Evolutionary conservation across 306 rosid species (phyloP).

Genomic region (Comarum palustre): DNA sequence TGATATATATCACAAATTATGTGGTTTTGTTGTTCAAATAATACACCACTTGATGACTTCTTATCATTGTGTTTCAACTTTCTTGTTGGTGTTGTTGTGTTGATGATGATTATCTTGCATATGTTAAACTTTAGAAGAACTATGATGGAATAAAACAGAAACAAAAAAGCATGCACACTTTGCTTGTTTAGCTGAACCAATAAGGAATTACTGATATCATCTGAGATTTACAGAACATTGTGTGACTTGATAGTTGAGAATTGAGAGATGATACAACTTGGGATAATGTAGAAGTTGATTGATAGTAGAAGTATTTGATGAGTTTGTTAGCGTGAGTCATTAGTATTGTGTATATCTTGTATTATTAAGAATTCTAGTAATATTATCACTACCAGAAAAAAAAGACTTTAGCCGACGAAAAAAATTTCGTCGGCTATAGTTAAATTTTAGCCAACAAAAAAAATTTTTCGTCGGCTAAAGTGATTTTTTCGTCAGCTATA

Average conservation of each 20-base stretch:
- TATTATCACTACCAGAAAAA: too few species aligned
- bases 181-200: not conserved
- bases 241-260: not conserved
- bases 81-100: not conserved
- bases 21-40: not conserved
- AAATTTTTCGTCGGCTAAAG: too few species aligned
- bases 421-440: too few species aligned
- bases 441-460: too few species aligned
- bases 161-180: not conserved
- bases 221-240: not conserved
- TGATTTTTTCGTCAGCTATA: too few species aligned
- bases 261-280: not conserved
- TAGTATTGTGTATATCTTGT: too few species aligned
- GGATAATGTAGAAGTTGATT: constrained; percentile 6
- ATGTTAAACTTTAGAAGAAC: not conserved
- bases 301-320: not conserved
- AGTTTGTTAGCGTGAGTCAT: not conserved
- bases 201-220: not conserved
- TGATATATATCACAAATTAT: not conserved
- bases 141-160: not conserved
- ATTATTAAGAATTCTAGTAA: too few species aligned
- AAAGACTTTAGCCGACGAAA: too few species aligned
- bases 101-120: not conserved
- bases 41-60: not conserved
- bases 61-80: not conserved